These are phyloP conservation scores for Blastosporella zonata DNA, from an alignment of 1,284 basidiomycete species.

Conservation along the genomic window DNA sequence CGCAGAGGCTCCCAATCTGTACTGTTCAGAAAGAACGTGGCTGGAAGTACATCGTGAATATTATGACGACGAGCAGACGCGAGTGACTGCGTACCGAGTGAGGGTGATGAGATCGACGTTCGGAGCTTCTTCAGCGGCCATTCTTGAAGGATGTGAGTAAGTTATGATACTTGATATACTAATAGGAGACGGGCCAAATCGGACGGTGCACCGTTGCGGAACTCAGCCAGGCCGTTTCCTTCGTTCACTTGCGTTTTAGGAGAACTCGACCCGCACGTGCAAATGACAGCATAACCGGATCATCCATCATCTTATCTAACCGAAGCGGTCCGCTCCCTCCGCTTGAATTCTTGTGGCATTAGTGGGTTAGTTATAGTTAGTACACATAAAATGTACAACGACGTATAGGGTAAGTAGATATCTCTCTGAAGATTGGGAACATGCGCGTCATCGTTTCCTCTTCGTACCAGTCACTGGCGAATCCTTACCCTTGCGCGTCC, in stretches of 20 bases:
- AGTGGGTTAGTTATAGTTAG: background rate
- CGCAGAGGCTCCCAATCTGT: slow-evolving; percentile 74
- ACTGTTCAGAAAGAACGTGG: slow-evolving; percentile 83
- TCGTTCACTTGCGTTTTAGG: slow-evolving; percentile 2
- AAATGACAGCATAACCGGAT: slow-evolving; percentile 20
- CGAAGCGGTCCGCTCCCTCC: slow-evolving; percentile 3
- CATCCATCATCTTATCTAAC: slow-evolving; percentile 16
- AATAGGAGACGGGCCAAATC: slow-evolving; percentile 26
- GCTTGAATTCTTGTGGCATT: slow-evolving; percentile 6
- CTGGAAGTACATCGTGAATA: slow-evolving; percentile 34
- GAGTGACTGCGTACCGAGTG: slow-evolving; percentile 59
- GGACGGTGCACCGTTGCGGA: slow-evolving; percentile 21
- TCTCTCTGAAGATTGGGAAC: background rate
- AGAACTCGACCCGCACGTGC: slow-evolving; percentile 28
- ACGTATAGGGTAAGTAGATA: too few species aligned
- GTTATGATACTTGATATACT: slow-evolving; percentile 4
- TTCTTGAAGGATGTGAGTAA: slow-evolving; percentile 23
- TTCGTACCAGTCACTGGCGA: slow-evolving; percentile 48
- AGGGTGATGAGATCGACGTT: slow-evolving; percentile 89
- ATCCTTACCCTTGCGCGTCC: slow-evolving; percentile 57
- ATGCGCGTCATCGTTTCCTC: slow-evolving; percentile 49
- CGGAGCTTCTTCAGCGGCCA: slow-evolving; percentile 67
- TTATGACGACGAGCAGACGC: background rate
- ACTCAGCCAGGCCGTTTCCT: slow-evolving; percentile 16
- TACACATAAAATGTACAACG: background rate